Percentiles rank a stretch among this genome's conserved stretches.
Evolutionary conservation across 1,284 basidiomycete genomes (phyloP).

Genomic region (Kalmanozyma brasiliensis): DNA sequence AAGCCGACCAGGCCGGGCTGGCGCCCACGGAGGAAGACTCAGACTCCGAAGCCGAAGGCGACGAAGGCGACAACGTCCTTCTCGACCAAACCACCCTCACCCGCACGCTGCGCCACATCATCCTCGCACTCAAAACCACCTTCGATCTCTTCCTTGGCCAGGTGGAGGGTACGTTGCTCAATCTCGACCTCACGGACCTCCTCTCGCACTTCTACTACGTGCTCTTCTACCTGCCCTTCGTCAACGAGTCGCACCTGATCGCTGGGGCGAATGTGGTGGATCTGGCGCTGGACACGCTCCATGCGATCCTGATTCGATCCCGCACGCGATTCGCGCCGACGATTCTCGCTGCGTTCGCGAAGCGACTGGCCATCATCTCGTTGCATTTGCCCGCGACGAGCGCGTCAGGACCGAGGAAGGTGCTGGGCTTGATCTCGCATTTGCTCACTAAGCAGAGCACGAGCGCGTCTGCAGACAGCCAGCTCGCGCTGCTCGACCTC

Average conservation of each 20-base stretch:
- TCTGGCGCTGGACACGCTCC: constrained; percentile 37
- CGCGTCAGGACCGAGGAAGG: constrained; percentile 7
- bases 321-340: constrained; percentile 78
- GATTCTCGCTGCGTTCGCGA: constrained; percentile 77
- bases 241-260: constrained; percentile 70
- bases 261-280: constrained; percentile 8
- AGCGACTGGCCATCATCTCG: constrained; percentile 74
- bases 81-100: constrained; percentile 31
- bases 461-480: constrained; percentile 3
- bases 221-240: constrained; percentile 69
- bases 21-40: background rate
- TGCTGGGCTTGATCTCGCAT: constrained; percentile 14
- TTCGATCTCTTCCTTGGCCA: constrained; percentile 96
- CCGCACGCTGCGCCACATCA: constrained; percentile 73
- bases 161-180: constrained; percentile 85
- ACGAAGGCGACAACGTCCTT: constrained; percentile 22
- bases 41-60: constrained; percentile 6
- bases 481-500: constrained; percentile 32
- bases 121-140: constrained; percentile 91
- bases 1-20: background rate
- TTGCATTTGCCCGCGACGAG: constrained; percentile 13
- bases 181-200: constrained; percentile 93
- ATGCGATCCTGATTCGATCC: constrained; percentile 81
- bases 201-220: constrained; percentile 79
- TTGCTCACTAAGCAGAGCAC: constrained; percentile 26